Percentiles rank a stretch among this genome's conserved stretches.
These are phyloP conservation scores for Lagenidium giganteum DNA, from an alignment of 352 stramenopile species.

Conservation along the genomic window DNA sequence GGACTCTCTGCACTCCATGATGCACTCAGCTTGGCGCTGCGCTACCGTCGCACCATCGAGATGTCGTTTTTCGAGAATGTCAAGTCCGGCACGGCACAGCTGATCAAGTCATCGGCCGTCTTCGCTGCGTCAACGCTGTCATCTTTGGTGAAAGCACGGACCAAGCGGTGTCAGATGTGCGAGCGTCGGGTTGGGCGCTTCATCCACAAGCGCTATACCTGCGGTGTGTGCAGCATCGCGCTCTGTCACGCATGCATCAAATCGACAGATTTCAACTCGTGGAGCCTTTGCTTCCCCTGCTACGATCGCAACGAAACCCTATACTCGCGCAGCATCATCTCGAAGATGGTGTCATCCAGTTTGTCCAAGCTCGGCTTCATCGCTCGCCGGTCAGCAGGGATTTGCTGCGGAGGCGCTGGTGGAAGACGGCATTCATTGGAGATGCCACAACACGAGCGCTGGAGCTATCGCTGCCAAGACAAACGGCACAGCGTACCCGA, in stretches of 20 bases:
- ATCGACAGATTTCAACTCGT: constrained; percentile 54
- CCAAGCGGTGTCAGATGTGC: constrained; percentile 61
- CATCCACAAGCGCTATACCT: constrained; percentile 55
- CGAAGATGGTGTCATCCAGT: constrained; percentile 37
- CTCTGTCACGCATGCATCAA: constrained; percentile 56
- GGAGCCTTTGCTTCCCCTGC: constrained; percentile 56
- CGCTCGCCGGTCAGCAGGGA: constrained; percentile 7
- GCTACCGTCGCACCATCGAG: constrained; percentile 60
- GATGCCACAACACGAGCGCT: too few relatives aligned
- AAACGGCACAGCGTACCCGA: too few relatives aligned
- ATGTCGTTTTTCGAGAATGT: constrained; percentile 27
- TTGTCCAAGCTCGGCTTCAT: constrained; percentile 23
- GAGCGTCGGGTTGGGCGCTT: constrained; percentile 55
- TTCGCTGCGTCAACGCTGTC: constrained; percentile 21
- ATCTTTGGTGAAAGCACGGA: constrained; percentile 25
- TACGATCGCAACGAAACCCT: constrained; percentile 60
- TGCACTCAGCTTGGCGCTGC: constrained; percentile 57
- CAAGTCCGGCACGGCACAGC: constrained; percentile 20
- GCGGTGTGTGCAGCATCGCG: constrained; percentile 56
- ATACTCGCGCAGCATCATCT: constrained; percentile 46
- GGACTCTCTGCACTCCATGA: constrained; percentile 61
- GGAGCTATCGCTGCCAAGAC: too few relatives aligned
- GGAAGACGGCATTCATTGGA: too few relatives aligned
- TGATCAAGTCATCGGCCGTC: constrained; percentile 17
- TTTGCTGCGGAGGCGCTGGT: too few relatives aligned